phyloP scores from a whole-genome alignment of 169 alveolate genomes.

The Babesia ovata region DNA sequence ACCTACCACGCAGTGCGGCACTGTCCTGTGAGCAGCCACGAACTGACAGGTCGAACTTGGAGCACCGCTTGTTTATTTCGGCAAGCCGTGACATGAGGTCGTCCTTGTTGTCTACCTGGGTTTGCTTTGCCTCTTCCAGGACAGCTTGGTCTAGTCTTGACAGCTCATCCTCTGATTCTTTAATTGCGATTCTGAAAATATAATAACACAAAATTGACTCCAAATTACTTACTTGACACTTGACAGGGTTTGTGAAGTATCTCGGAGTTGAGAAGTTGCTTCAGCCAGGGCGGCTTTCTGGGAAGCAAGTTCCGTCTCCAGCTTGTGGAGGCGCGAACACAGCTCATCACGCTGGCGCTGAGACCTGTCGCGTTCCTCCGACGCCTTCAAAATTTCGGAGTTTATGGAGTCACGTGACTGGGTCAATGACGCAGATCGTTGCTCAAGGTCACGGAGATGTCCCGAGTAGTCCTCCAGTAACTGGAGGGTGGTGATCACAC shows the following conservation, averaged over 20 bases:
- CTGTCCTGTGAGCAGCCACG: slow-evolving; percentile 13
- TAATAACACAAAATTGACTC: neutral
- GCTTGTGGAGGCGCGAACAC: slow-evolving; percentile 22
- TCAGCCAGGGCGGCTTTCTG: slow-evolving; percentile 6
- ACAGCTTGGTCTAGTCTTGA: slow-evolving; percentile 15
- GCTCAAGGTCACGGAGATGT: slow-evolving; percentile 29
- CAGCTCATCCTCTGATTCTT: slow-evolving; percentile 39
- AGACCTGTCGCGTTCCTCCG: neutral
- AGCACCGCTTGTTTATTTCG: slow-evolving; percentile 21
- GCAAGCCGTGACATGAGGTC: slow-evolving; percentile 14
- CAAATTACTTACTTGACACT: neutral
- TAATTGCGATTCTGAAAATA: slow-evolving; percentile 7
- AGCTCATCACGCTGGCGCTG: slow-evolving; percentile 37
- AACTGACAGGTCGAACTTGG: slow-evolving; percentile 21
- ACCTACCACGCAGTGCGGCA: slow-evolving; percentile 20
- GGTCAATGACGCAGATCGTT: neutral
- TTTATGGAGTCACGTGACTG: slow-evolving; percentile 4
- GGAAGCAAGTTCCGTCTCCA: slow-evolving; percentile 29
- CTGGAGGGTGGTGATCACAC: slow-evolving; percentile 38
- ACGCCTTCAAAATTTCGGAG: slow-evolving; percentile 2
- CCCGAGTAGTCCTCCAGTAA: slow-evolving; percentile 39
- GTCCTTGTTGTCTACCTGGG: slow-evolving; percentile 13
- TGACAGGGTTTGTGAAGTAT: slow-evolving; percentile 16
- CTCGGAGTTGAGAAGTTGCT: slow-evolving; percentile 14
- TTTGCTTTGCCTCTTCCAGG: slow-evolving; percentile 2